Evolutionary conservation across 495 filamentous ascomycete species (phyloP).

Genomic region (Clavariopsis aquatica): DNA sequence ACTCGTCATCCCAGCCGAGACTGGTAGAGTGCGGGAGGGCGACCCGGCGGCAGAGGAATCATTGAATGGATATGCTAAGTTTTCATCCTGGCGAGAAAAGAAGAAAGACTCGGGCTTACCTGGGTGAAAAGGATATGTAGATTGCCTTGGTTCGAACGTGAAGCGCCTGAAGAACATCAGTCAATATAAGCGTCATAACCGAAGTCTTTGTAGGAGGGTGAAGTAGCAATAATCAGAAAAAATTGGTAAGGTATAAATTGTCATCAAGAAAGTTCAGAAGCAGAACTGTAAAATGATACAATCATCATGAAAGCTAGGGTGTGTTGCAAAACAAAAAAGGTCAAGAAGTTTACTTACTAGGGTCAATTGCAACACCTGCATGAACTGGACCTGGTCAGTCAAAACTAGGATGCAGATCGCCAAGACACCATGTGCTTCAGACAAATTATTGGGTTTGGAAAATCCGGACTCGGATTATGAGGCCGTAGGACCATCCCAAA

Average conservation of each 20-base stretch:
- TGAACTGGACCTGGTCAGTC: conserved; percentile 4
- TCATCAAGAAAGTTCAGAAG: conserved; percentile 50
- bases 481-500: too few species aligned
- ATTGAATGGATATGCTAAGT: conserved; percentile 99
- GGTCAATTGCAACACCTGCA: neutral
- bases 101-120: conserved; percentile 16
- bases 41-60: conserved; percentile 69
- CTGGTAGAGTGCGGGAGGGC: conserved; percentile 78
- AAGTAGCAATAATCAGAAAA: conserved; percentile 38
- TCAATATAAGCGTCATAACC: conserved; percentile 13
- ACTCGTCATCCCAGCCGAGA: conserved; percentile 70
- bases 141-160: neutral
- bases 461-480: neutral
- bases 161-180: neutral
- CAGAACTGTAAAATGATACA: conserved; percentile 51
- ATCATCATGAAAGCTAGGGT: conserved; percentile 45
- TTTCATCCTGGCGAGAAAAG: conserved; percentile 72
- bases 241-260: conserved; percentile 44
- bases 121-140: neutral
- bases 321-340: neutral
- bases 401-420: conserved; percentile 7
- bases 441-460: neutral
- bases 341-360: conserved; percentile 5
- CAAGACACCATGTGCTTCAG: neutral
- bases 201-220: conserved; percentile 4